Conservation (phyloP, 768 basidiomycete genomes). For the Psilocybe sp. region DNA sequence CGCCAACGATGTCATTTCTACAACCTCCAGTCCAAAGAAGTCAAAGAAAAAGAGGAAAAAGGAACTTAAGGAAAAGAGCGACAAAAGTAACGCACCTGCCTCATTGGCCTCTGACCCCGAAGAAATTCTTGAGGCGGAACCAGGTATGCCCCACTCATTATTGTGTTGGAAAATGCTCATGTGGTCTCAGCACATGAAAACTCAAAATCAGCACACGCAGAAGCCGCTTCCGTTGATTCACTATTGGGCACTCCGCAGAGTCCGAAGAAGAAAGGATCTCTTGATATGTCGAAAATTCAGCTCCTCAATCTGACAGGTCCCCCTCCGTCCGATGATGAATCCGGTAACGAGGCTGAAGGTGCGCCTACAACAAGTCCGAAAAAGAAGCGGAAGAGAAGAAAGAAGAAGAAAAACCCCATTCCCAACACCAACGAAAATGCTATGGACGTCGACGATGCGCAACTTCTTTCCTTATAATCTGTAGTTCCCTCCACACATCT, state of each 20-base stretch:
- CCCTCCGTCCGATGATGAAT: constrained; percentile 35
- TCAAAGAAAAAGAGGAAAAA: too few species aligned
- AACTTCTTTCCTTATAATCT: too few species aligned
- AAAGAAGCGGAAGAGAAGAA: constrained; percentile 53
- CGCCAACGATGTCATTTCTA: too few species aligned
- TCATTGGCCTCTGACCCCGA: too few species aligned
- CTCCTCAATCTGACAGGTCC: constrained; percentile 53
- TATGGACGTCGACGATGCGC: constrained; percentile 1
- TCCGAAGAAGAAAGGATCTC: constrained; percentile 14
- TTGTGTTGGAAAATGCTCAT: too few species aligned
- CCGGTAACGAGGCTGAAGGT: constrained; percentile 22
- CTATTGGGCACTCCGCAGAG: constrained; percentile 6
- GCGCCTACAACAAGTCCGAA: constrained; percentile 29
- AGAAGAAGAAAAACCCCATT: constrained; percentile 45
- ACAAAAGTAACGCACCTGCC: too few species aligned
- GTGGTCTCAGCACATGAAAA: too few species aligned
- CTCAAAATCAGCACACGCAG: too few species aligned
- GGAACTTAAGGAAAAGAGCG: too few species aligned
- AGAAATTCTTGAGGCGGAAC: too few species aligned
- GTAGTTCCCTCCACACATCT: background rate
- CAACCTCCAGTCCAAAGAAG: too few species aligned
- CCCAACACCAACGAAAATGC: constrained; percentile 4
- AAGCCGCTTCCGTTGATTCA: background rate
- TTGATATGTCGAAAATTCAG: constrained; percentile 32
- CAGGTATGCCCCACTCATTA: too few species aligned